Base-by-base conservation (phyloP, 2,329 filamentous ascomycete species). In the Teratosphaeria zuluensis region DNA sequence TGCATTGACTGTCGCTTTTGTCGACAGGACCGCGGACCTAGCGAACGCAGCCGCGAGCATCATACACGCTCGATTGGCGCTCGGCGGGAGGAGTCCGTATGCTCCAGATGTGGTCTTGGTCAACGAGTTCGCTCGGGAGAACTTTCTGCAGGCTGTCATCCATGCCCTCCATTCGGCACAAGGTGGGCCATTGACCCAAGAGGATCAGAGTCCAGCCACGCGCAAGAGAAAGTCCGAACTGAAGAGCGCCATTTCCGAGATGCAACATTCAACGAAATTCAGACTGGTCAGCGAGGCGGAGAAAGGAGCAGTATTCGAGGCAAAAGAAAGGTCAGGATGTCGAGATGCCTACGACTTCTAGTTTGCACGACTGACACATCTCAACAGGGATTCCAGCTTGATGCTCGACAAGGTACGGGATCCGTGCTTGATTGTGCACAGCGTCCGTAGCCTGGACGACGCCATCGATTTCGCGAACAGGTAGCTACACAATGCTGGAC, bases 31-130 rank as follows among this genome's bases (percentile, higher is more conserved):
- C 2, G 82, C 81, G 11, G 75, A 85, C 62, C 61, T 86, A 1
- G 67, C 75, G 5, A 65, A 70, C 2, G 83, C 84, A 0, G 84
- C 84, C 0, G 71, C 76, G 58, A 74, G 77, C 1, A 72, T 87
- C 0, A 76, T 81, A 0, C 73, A 72, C 0, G 81, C 84, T 1
- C 75, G 82, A 1, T 81, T 85, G 63, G 71, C 72, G 14, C 81
- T 84, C 32, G 74, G 79, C 1, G 83, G 83, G 2, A 74, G 70
- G 1, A 85, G 83, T 0, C 77, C 82, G 0, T 86, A 86, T 65
- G 80, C 82, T 0, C 84, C 84, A 0, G 84, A 87, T 64, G 32
- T 85, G 0, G 80, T 87, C 0, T 70, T 86, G 0, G 83, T 87
- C n/a, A 85, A 87, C 60, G 84, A 87, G 62, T 87, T 80, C 59